Evolutionary conservation across 2,329 filamentous ascomycete species (phyloP), one percentile per base, ranked within the genome.

Genomic region (Penicillium digitatum): DNA sequence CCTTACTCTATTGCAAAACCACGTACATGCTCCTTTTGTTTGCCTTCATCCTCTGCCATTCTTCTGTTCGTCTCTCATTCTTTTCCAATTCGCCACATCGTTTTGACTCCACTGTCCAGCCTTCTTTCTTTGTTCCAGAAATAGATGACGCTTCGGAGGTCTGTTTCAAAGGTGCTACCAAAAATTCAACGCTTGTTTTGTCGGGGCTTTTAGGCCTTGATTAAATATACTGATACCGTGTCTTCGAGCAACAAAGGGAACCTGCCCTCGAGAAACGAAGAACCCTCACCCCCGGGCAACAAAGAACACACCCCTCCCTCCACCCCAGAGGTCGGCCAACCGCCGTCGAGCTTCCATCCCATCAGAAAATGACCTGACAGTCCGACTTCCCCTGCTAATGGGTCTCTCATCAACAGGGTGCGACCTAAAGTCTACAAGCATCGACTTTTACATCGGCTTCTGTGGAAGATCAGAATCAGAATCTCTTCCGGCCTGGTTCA

Each of bases 111-210:
- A 29, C 34, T 26, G 14, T 44, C 20, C 32, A 39, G 20, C 32
- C 3, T 43, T 12, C 20, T n/a, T 34, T 40, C 53, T 52, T 55
- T 55, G 53, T 52, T 45, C 53, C 14, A 29, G 27, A 54, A 39
- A 51, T 54, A 54, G 52, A 27, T 32, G 35, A 20, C 26, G 35
- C 27, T 45, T n/a, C 32, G 12, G 20, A 31, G 26, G 26, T 45
- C 10, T 11, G 11, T 29, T 27, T 27, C 11, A 16, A 22, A 48
- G 12, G 34, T 32, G 14, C 16, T 32, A 24, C 7, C 12, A 39
- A 24, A 31, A 12, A 20, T 12, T 9, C 26, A 39, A 20, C 11
- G 11, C 3, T 27, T 34, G 8, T 20, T 48, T 40, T 16, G 20
- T 20, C 26, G 26, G 9, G 5, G 11, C 26, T 4, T n/a, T 39